phyloP scores from a whole-genome alignment of 2,329 filamentous ascomycete genomes.

The Aspergillus costaricaensis region DNA sequence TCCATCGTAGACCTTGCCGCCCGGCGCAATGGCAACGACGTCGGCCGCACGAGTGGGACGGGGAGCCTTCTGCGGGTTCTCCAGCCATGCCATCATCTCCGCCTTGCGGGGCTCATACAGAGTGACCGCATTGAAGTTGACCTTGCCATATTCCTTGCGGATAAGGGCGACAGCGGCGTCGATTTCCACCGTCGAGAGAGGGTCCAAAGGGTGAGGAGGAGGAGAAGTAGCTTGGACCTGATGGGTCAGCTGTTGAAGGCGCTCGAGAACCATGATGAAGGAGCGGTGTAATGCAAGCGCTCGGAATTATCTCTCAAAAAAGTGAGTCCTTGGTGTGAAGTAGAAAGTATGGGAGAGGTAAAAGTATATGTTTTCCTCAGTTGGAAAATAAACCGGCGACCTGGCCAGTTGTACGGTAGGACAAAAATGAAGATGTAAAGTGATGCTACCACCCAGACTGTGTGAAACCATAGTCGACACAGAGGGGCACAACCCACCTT shows the following conservation, averaged over 20 bases:
- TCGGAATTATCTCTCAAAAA: no score
- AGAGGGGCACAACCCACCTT: neutral
- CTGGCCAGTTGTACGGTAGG: neutral
- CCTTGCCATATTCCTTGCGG: slow-evolving; percentile 66
- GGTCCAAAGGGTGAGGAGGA: slow-evolving; percentile 73
- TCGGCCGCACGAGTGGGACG: slow-evolving; percentile 75
- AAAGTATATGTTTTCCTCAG: neutral
- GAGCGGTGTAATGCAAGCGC: neutral
- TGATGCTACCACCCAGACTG: neutral
- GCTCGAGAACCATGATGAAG: slow-evolving; percentile 60
- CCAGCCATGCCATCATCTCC: slow-evolving; percentile 79
- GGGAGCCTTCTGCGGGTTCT: slow-evolving; percentile 60
- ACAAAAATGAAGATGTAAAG: neutral
- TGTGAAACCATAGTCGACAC: neutral
- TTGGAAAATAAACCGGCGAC: neutral
- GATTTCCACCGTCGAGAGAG: slow-evolving; percentile 72
- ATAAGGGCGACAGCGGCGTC: slow-evolving; percentile 68
- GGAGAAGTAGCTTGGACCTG: slow-evolving; percentile 60
- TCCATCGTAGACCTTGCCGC: slow-evolving; percentile 80
- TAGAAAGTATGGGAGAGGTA: neutral
- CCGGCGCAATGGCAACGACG: slow-evolving; percentile 76
- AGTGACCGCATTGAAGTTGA: slow-evolving; percentile 85
- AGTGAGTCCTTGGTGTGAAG: neutral
- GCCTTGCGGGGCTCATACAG: slow-evolving; percentile 83
- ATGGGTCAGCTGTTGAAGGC: slow-evolving; percentile 63